A percentile compares a stretch with the other conserved stretches of the same genome.
Conservation (phyloP, 2,329 filamentous ascomycete species). For the Metarhizium guizhouense region DNA sequence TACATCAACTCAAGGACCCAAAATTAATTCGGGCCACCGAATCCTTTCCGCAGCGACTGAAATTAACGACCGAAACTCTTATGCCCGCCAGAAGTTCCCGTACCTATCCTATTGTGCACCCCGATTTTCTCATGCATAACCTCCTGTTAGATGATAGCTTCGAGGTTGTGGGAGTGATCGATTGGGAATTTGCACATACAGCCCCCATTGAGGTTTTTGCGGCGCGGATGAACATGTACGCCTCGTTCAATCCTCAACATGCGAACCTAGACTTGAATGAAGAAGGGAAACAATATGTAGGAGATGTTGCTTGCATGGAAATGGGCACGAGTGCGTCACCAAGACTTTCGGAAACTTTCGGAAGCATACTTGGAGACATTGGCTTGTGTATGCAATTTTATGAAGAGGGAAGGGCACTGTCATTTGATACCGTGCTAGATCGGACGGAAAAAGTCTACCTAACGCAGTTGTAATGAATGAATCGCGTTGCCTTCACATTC, state of each 20-base stretch:
- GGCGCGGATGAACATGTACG: neutral
- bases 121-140: neutral
- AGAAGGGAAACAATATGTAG: neutral
- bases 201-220: neutral
- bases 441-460: conserved; percentile 17
- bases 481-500: too few relatives aligned
- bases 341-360: neutral
- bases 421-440: neutral
- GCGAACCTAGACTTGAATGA: neutral
- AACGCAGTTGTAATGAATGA: too few relatives aligned
- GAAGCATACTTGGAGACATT: neutral
- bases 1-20: neutral
- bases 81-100: neutral
- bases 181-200: neutral
- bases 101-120: neutral
- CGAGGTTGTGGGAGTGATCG: neutral
- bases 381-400: neutral
- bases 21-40: neutral
- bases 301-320: neutral
- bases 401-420: neutral
- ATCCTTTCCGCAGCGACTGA: neutral
- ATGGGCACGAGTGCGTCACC: neutral
- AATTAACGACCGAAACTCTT: neutral
- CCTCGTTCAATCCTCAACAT: neutral
- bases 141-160: neutral